These are phyloP conservation scores for Globisporangium parvum DNA, from an alignment of 352 stramenopile genomes.

Conservation along the genomic window DNA sequence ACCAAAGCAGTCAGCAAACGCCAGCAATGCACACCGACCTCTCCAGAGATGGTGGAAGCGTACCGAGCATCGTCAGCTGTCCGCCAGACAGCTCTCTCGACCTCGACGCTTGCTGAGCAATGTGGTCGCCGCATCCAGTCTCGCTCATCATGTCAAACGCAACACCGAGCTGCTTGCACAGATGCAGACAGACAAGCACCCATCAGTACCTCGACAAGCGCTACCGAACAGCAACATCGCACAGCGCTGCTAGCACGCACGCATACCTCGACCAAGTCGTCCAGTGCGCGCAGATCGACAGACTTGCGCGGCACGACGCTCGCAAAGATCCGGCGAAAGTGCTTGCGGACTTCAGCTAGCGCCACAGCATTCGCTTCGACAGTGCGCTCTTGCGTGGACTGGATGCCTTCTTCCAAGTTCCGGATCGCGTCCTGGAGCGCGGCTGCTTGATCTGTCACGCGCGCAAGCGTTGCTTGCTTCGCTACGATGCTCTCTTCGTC, in stretches of 20 bases:
- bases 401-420: conserved; percentile 21
- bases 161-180: not conserved
- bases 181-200: not conserved
- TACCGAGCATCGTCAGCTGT: conserved; percentile 36
- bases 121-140: not conserved
- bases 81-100: conserved; percentile 31
- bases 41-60: not conserved
- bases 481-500: not conserved
- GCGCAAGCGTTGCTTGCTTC: conserved; percentile 1
- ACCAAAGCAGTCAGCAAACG: not conserved
- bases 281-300: conserved; percentile 5
- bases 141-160: not conserved
- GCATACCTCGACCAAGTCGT: conserved; percentile 18
- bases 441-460: conserved; percentile 1
- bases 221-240: not conserved
- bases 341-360: conserved; percentile 10
- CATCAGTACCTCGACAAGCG: not conserved
- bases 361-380: conserved; percentile 21
- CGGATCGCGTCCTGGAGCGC: conserved; percentile 13
- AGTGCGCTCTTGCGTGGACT: conserved; percentile 16
- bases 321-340: conserved; percentile 23
- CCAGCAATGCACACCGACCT: not conserved
- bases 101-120: not conserved
- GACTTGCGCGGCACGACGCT: conserved; percentile 19
- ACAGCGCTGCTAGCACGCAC: not conserved